A percentile compares a stretch with the other conserved stretches of the same genome.
Conservation (phyloP, 2,329 filamentous ascomycete genomes). For the Ascomycota sp. region DNA sequence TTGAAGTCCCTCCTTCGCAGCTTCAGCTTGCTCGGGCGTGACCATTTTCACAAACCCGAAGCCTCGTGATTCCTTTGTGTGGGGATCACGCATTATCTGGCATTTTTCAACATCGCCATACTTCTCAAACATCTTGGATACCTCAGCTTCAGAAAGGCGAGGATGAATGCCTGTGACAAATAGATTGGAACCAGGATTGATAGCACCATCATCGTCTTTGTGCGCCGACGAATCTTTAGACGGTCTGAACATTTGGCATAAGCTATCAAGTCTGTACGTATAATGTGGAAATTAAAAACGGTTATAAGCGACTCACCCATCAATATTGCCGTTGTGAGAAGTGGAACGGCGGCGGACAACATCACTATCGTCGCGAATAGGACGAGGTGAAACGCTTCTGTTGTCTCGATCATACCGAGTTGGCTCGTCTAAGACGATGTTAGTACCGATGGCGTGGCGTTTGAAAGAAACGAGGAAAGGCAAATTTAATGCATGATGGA, state of each 20-base stretch:
- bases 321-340: conserved; percentile 31
- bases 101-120: conserved; percentile 98
- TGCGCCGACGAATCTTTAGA: conserved; percentile 30
- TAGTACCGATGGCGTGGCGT: background rate
- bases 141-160: conserved; percentile 70
- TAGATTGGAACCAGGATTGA: conserved; percentile 92
- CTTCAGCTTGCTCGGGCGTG: conserved; percentile 83
- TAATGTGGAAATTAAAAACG: background rate
- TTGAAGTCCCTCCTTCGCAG: conserved; percentile 87
- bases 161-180: conserved; percentile 98
- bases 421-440: conserved; percentile 29
- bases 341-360: conserved; percentile 40
- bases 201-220: conserved; percentile 53
- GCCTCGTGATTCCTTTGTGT: conserved; percentile 94
- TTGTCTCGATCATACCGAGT: conserved; percentile 47
- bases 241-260: no score
- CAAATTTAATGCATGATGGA: background rate
- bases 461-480: background rate
- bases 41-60: conserved; percentile 99
- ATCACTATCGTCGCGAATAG: conserved; percentile 38
- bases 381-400: conserved; percentile 44
- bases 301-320: conserved; percentile 6
- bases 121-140: conserved; percentile 91
- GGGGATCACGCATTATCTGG: conserved; percentile 98
- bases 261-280: no score